Evolutionary conservation across 2,329 filamentous ascomycete species (phyloP), one percentile per base, ranked within the genome.

Genomic region (Aspergillus cejpii): DNA sequence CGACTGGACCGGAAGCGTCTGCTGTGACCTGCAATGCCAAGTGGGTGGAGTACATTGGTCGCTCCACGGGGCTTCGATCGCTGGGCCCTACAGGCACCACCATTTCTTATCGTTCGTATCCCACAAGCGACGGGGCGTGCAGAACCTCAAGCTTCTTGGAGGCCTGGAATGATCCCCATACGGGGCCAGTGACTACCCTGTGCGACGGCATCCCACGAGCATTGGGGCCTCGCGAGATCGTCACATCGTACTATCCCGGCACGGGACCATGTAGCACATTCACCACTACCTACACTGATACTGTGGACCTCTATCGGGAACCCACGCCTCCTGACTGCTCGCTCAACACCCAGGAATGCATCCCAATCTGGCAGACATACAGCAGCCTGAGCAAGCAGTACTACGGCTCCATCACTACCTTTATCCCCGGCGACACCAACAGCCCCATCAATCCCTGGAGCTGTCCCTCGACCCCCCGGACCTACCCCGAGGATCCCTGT

Each of bases 291-390:
- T 40, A 47, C 10, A 47, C 37, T 6, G 19, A 24, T 0, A 42
- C 37, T 2, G 37, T 17, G 5, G 8, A 15, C 1, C 33, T 56
- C 20, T 56, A 54, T 31, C 50, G 50, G 24, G 20, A 47, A 2
- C 37, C 48, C 3, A 14, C 39, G 2, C 28, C 21, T 1, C 54
- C 54, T 2, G 29, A 31, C 26, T 56, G 52, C 28, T 24, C 44
- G 10, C 49, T 57, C 3, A 41, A 54, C 10, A 51, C 44, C 0
- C 31, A 45, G 17, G 52, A 56, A 2, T 58, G 55, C 36, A 54
- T 55, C 19, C 41, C 49, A 2, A 55, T 58, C 44, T 58, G 55
- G 55, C 7, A 44, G n/a, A 54, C 54, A 2, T 58, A 52, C 5
- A 44, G 28, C 6, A 47, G 41, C 6, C 47, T 49, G 4, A 45